Base-by-base conservation (phyloP, 768 basidiomycete species). In the Russula compacta region DNA sequence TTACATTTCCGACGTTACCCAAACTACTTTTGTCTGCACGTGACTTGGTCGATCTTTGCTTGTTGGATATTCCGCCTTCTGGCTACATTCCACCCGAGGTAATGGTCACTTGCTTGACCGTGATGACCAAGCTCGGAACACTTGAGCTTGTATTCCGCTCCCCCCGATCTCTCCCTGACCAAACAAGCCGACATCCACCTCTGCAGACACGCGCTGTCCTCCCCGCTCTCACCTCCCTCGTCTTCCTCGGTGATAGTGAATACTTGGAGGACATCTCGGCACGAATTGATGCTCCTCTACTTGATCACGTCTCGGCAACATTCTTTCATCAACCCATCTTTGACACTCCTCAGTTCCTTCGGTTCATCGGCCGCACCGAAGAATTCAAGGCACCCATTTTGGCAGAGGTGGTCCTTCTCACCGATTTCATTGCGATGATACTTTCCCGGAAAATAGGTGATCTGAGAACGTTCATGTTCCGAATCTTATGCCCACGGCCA, bases 281-380 rank as follows among this genome's bases (percentile, higher is more conserved):
- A 4, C 35, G 5, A 17, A 56, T 47, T 35, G 35, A 46, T 1
- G 9, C 10, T 6, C 58, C 51, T 38, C 29, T 14, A 6, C 51
- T 53, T 21, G 0, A 2, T 7, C 6, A 19, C 4, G 2, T 2
- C 10, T 2, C 0, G 3, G 6, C 53, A 32, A 0, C n/a, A 14
- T 46, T 53, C 17, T 42, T 42, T 0, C 10, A 35, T 43, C 40
- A 58, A 19, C 47, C 32, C 47, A 32, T 11, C 4, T 39, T 39
- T 14, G 39, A 39, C 39, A 39, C 14, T 12, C 11, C 39, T 12
- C 39, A 39, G 14, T 14, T 39, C 39, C 11, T 14, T 14, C 8
- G 14, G 39, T 39, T 39, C 39, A 39, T 39, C 11, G 11, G 11
- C 11, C 6, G 39, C 1, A 39, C 39, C 11, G 14, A 10, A 4